Percentiles rank a stretch among this genome's conserved stretches.
These are phyloP conservation scores for Cyclotella sp. DNA, from an alignment of 108 stramenopile genomes.

Conservation along the genomic window DNA sequence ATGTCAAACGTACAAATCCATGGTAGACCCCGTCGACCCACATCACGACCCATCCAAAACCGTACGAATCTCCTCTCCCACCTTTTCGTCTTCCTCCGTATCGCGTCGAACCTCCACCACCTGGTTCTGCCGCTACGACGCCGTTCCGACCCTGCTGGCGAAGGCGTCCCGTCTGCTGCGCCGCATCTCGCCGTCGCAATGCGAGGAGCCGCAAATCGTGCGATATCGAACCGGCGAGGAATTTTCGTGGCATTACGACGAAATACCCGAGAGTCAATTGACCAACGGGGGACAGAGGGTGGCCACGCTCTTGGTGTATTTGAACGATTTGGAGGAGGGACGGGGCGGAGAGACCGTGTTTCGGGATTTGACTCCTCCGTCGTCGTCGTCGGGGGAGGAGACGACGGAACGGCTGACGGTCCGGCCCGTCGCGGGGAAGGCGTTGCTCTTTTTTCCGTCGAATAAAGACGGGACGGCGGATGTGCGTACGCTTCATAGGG, in stretches of 20 bases:
- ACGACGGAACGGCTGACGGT: constrained; percentile 52
- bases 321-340: constrained; percentile 64
- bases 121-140: constrained; percentile 74
- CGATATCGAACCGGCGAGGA: constrained; percentile 75
- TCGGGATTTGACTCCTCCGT: constrained; percentile 60
- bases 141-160: constrained; percentile 63
- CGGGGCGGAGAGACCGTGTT: constrained; percentile 77
- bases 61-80: constrained; percentile 62
- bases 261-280: constrained; percentile 58
- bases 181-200: constrained; percentile 52
- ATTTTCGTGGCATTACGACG: constrained; percentile 87
- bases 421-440: constrained; percentile 61
- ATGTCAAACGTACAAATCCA: constrained; percentile 50
- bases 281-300: constrained; percentile 79
- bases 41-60: constrained; percentile 8
- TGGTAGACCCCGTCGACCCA: constrained; percentile 21
- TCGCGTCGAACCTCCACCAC: constrained; percentile 82
- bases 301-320: constrained; percentile 86
- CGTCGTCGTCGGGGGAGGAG: too few relatives aligned
- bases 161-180: constrained; percentile 61
- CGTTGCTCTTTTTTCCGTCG: constrained; percentile 76
- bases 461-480: constrained; percentile 70
- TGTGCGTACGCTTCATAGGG: constrained; percentile 71
- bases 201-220: constrained; percentile 87
- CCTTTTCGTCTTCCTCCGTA: constrained; percentile 62